These are phyloP conservation scores for Closterium sp. DNA, from an alignment of 139 green algal genomes.

Conservation along the genomic window DNA sequence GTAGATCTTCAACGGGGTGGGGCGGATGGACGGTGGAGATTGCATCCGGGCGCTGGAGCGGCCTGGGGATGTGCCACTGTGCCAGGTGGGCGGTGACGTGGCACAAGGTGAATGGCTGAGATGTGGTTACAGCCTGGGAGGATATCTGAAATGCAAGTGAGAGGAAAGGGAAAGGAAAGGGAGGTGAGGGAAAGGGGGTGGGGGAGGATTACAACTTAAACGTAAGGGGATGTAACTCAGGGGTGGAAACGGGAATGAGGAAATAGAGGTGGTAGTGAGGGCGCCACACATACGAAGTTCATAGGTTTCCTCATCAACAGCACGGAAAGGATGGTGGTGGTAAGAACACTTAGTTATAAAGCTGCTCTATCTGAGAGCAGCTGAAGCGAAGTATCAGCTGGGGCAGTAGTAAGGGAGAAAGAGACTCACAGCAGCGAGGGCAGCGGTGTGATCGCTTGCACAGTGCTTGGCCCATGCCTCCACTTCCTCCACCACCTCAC, in stretches of 20 bases:
- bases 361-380: too few relatives aligned
- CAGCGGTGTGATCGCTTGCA: not conserved
- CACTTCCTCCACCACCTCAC: not conserved
- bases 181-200: not conserved
- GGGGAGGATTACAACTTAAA: not conserved
- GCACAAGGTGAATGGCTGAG: not conserved
- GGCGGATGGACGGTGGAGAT: not conserved
- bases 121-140: not conserved
- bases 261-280: too few relatives aligned
- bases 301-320: too few relatives aligned
- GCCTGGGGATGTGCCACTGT: not conserved
- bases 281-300: too few relatives aligned
- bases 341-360: too few relatives aligned
- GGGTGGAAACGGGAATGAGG: not conserved
- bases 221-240: not conserved
- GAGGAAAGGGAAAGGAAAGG: not conserved
- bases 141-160: not conserved
- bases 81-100: not conserved
- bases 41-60: not conserved
- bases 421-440: not conserved
- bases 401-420: too few relatives aligned
- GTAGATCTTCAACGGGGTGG: not conserved
- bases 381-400: too few relatives aligned
- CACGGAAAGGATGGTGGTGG: too few relatives aligned
- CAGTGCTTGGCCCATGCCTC: not conserved